phyloP scores from a whole-genome alignment of 441 rosid species.

The Eutrema salsugineum region DNA sequence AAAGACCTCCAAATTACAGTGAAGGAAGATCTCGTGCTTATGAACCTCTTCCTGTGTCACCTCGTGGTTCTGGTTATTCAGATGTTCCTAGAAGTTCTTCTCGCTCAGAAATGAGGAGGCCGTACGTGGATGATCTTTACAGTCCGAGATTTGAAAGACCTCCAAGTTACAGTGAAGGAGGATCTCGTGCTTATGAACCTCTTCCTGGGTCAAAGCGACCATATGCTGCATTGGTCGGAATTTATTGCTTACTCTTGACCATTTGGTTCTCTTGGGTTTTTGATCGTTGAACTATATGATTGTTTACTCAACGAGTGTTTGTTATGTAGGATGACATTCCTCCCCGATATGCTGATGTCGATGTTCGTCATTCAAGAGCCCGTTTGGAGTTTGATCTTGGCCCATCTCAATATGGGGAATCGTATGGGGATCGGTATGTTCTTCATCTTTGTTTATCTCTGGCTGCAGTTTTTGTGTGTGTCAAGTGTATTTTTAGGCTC shows the following conservation, averaged over 20 bases:
- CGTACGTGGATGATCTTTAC: constrained; percentile 75
- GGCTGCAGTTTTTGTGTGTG: neutral
- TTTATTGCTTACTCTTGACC: neutral
- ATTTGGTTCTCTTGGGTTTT: neutral
- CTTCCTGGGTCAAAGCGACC: constrained; percentile 90
- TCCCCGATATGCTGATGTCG: constrained; percentile 70
- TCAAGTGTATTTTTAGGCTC: neutral
- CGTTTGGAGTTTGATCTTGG: constrained; percentile 81
- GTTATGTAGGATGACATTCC: constrained; percentile 73
- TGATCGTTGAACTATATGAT: neutral
- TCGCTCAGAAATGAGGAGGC: constrained; percentile 68
- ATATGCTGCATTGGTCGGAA: constrained; percentile 71
- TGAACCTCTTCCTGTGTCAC: constrained; percentile 77
- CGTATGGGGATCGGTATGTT: constrained; percentile 78
- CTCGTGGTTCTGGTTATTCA: constrained; percentile 66
- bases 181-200: constrained; percentile 78
- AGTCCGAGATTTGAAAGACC: constrained; percentile 85
- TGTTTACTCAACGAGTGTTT: neutral
- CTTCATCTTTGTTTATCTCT: neutral
- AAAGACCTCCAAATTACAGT: constrained; percentile 73
- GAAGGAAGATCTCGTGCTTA: constrained; percentile 85
- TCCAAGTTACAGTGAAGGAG: constrained; percentile 68
- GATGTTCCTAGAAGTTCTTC: constrained; percentile 70
- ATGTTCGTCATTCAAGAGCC: constrained; percentile 80
- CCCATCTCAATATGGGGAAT: constrained; percentile 71